These are phyloP conservation scores for Monosporascus sp. DNA, from an alignment of 2,329 filamentous ascomycete genomes.

Conservation along the genomic window DNA sequence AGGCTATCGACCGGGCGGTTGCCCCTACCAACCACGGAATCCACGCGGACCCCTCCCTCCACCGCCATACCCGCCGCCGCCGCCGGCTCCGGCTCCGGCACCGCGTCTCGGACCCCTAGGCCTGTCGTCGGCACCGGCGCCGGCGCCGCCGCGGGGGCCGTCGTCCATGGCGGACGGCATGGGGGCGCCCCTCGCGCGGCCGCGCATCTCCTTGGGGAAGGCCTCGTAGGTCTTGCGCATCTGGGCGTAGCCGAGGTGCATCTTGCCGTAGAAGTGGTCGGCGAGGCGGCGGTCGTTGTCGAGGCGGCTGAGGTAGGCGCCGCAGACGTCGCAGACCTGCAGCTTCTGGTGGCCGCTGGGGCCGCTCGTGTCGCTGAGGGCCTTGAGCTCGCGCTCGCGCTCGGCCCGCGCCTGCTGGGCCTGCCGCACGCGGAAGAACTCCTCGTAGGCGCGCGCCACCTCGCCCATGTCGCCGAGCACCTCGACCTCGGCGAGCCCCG, in stretches of 20 bases:
- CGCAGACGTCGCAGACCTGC: slow-evolving; percentile 97
- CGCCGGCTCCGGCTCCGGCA: slow-evolving; percentile 46
- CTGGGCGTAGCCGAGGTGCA: slow-evolving; percentile 96
- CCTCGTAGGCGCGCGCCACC: slow-evolving; percentile 76
- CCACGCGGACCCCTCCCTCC: slow-evolving; percentile 32
- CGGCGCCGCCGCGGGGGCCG: slow-evolving; percentile 39
- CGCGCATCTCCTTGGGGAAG: slow-evolving; percentile 83
- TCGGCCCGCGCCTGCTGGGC: slow-evolving; percentile 78
- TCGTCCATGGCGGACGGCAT: slow-evolving; percentile 43
- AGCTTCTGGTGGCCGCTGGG: slow-evolving; percentile 95
- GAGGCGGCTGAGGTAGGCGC: slow-evolving; percentile 83
- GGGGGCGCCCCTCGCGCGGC: slow-evolving; percentile 53
- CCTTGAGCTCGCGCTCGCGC: slow-evolving; percentile 81
- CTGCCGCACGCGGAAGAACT: slow-evolving; percentile 79
- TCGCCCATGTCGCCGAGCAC: slow-evolving; percentile 76
- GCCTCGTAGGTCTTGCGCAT: slow-evolving; percentile 91
- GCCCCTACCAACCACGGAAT: slow-evolving; percentile 41
- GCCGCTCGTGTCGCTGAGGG: slow-evolving; percentile 83
- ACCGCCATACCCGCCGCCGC: slow-evolving; percentile 32
- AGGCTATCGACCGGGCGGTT: not conserved
- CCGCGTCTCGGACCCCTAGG: slow-evolving; percentile 48
- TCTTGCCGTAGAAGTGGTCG: slow-evolving; percentile 98
- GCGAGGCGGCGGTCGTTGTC: slow-evolving; percentile 92
- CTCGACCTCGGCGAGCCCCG: slow-evolving; percentile 78
- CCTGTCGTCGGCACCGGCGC: slow-evolving; percentile 36